Base-by-base conservation (phyloP, 192 early-diverging fungal genomes). In the Chytriomyces confervae region DNA sequence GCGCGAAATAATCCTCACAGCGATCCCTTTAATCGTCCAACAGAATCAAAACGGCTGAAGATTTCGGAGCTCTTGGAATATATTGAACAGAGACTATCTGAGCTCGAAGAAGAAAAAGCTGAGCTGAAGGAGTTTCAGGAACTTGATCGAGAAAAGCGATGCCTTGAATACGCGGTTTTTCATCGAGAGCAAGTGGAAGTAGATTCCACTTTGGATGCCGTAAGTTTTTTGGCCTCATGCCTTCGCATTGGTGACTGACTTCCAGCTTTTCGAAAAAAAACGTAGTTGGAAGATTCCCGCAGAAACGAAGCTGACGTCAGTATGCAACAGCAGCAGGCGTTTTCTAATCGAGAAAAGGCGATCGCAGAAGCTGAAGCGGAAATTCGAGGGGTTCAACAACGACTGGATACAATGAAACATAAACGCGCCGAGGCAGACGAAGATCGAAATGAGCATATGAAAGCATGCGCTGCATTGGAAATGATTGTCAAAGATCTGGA, bases 91-190 rank as follows among this genome's bases (percentile, higher is more conserved):
- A 87, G 96, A 44, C 79, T 99, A 57, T 83, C 83, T 7, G 95
- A 98, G 78, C 89, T 99, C 18, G 95, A 99, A 69, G 88, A 92
- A 27, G 97, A 99, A 79, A 98, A 98, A 72, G 91, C 94, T 27
- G 96, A 99, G 81, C 80, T 99, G 50, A 90, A 92, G 75, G 84
- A 95, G 79, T 99, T 92, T 80, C 95, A 97, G 67, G 85, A 91
- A 10, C 84, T 92, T 72, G 96, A 99, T 76, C 86, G 89, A 49
- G 94, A 97, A 69, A 87, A 95, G 46, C 85, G 96, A 43, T 93
- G 91, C 29, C 84, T 98, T 7, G 96, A 98, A 77, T 97, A 97
- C 80, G 91, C 94, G n/a, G 94, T 99, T 44, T 96, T 94, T 82
- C 90, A 89, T 62, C 88, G 93, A 9, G 96, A 99, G 84, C 94